A percentile compares a stretch with the other conserved stretches of the same genome.
phyloP scores from a whole-genome alignment of 345 rosid genomes.

The Fremontodendron californicum region DNA sequence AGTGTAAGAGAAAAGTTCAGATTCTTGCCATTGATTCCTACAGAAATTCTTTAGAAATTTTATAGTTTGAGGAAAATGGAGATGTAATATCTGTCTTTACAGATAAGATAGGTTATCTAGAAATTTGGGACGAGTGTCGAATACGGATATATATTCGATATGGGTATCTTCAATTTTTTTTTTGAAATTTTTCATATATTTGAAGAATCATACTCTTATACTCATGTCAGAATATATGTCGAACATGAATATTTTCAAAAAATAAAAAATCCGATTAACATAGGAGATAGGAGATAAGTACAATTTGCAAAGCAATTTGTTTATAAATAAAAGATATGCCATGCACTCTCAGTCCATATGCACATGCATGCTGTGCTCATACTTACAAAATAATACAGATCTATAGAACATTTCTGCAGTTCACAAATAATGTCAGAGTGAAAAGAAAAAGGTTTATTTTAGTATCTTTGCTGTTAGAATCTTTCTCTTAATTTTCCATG shows the following conservation, averaged over 20 bases:
- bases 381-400: background rate
- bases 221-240: too few species aligned
- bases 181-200: too few species aligned
- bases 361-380: background rate
- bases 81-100: too few species aligned
- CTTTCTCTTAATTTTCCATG: background rate
- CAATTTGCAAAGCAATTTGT: background rate
- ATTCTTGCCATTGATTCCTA: background rate
- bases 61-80: background rate
- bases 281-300: background rate
- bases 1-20: background rate
- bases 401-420: background rate
- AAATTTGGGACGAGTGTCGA: too few species aligned
- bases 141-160: too few species aligned
- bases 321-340: background rate
- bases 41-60: background rate
- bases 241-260: too few species aligned
- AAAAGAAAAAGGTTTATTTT: background rate
- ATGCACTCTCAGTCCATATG: background rate
- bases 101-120: too few species aligned
- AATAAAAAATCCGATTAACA: too few species aligned
- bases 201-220: too few species aligned
- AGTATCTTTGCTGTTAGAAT: background rate
- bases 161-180: too few species aligned
- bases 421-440: background rate